Percentiles rank a stretch among this genome's conserved stretches.
phyloP scores from a whole-genome alignment of 495 filamentous ascomycete species.

The Penicillium diatomitis region DNA sequence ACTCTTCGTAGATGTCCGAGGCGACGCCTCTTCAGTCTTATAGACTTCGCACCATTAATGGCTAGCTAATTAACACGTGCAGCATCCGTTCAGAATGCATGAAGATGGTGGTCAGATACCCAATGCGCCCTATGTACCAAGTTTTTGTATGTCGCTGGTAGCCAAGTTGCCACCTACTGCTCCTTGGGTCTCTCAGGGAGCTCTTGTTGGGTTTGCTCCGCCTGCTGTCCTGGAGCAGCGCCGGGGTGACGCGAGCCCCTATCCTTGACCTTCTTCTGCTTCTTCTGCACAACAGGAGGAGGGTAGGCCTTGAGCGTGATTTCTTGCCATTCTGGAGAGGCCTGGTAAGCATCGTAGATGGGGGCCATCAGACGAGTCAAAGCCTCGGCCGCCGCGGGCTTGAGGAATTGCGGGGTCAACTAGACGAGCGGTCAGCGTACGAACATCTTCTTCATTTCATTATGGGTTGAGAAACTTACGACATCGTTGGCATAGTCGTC shows the following conservation, averaged over 20 bases:
- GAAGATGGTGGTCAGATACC: too few species aligned
- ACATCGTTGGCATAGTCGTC: constrained; percentile 73
- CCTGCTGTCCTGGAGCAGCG: constrained; percentile 16
- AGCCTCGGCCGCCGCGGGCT: constrained; percentile 61
- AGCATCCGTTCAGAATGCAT: too few species aligned
- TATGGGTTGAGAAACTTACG: constrained; percentile 38
- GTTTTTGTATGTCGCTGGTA: too few species aligned
- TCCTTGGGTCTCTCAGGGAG: constrained; percentile 11
- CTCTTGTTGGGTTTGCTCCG: constrained; percentile 8
- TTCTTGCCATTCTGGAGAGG: constrained; percentile 70
- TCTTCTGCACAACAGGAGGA: constrained; percentile 51
- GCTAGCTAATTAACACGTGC: too few species aligned
- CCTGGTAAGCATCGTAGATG: constrained; percentile 62
- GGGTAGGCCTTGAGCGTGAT: constrained; percentile 79
- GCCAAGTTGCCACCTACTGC: neutral
- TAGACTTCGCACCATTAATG: too few species aligned
- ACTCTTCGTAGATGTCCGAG: too few species aligned
- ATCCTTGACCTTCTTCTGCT: constrained; percentile 73
- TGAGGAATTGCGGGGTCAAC: constrained; percentile 79
- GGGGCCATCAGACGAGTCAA: constrained; percentile 66
- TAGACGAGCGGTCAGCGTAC: constrained; percentile 30
- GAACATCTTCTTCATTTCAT: constrained; percentile 57
- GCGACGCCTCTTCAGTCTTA: too few species aligned
- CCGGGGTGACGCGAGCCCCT: constrained; percentile 62
- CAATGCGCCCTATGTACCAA: too few species aligned